phyloP scores from a whole-genome alignment of 208 protist species.

The Leishmania mexicana region DNA sequence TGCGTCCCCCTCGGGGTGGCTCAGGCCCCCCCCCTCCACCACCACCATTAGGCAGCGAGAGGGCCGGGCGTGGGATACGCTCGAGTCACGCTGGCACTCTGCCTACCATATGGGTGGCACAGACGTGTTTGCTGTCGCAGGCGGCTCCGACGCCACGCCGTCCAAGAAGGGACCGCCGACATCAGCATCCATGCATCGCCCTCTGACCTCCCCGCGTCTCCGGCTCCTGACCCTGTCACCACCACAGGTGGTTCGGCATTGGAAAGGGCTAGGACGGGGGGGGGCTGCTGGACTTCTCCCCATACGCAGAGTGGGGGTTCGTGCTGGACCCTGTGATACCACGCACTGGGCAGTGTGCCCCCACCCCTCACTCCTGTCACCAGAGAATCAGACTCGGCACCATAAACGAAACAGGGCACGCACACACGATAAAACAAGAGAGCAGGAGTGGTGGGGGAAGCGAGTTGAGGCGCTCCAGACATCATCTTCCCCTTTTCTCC shows the following conservation, averaged over 20 bases:
- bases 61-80: background rate
- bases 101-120: background rate
- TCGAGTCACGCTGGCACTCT: background rate
- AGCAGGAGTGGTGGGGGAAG: background rate
- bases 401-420: background rate
- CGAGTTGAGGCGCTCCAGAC: background rate
- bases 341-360: background rate
- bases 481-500: background rate
- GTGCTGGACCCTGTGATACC: background rate
- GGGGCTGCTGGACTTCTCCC: background rate
- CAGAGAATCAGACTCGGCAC: too few species aligned
- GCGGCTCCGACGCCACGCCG: background rate
- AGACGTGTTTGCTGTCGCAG: background rate
- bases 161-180: background rate
- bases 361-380: too few species aligned
- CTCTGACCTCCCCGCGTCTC: background rate
- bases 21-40: background rate
- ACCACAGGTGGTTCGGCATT: background rate
- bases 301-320: background rate
- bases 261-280: background rate
- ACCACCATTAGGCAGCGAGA: background rate
- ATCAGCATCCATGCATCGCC: background rate
- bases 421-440: background rate
- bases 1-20: background rate
- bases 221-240: background rate